Evolutionary conservation across 495 filamentous ascomycete species (phyloP).

Genomic region (Penicillium canescens): DNA sequence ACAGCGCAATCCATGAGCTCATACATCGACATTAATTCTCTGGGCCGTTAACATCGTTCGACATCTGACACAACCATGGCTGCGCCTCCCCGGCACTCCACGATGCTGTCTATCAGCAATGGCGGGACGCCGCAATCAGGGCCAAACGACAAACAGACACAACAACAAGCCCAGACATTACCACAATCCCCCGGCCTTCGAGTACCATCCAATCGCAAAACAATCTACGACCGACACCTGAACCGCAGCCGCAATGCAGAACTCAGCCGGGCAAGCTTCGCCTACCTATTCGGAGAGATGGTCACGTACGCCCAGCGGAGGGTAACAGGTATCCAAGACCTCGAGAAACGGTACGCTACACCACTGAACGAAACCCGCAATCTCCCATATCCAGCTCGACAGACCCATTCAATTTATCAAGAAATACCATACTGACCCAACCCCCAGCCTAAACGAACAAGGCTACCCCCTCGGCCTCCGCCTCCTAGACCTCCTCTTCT

Average conservation of each 20-base stretch:
- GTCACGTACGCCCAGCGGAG: slow-evolving; percentile 89
- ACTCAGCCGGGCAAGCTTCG: slow-evolving; percentile 88
- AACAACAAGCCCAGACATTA: slow-evolving; percentile 34
- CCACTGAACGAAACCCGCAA: background rate
- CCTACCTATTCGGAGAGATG: slow-evolving; percentile 96
- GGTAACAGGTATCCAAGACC: slow-evolving; percentile 87
- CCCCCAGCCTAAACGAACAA: slow-evolving; percentile 79
- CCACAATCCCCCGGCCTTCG: slow-evolving; percentile 67
- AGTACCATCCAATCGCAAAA: slow-evolving; percentile 92
- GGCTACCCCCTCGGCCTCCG: slow-evolving; percentile 94
- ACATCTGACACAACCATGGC: slow-evolving; percentile 26
- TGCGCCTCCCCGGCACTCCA: slow-evolving; percentile 34
- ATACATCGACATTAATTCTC: background rate
- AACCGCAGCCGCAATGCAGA: slow-evolving; percentile 85
- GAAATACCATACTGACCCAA: background rate
- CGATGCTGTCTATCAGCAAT: slow-evolving; percentile 43
- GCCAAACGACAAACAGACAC: slow-evolving; percentile 28
- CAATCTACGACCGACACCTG: slow-evolving; percentile 94
- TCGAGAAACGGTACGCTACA: slow-evolving; percentile 78
- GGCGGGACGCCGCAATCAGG: slow-evolving; percentile 20
- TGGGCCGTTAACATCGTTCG: too few species aligned
- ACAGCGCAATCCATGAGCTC: background rate
- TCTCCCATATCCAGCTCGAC: background rate
- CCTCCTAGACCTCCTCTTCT: slow-evolving; percentile 91
- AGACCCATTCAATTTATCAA: background rate